These are phyloP conservation scores for Candida caryicola DNA, from an alignment of 805 yeast genomes.

Conservation along the genomic window DNA sequence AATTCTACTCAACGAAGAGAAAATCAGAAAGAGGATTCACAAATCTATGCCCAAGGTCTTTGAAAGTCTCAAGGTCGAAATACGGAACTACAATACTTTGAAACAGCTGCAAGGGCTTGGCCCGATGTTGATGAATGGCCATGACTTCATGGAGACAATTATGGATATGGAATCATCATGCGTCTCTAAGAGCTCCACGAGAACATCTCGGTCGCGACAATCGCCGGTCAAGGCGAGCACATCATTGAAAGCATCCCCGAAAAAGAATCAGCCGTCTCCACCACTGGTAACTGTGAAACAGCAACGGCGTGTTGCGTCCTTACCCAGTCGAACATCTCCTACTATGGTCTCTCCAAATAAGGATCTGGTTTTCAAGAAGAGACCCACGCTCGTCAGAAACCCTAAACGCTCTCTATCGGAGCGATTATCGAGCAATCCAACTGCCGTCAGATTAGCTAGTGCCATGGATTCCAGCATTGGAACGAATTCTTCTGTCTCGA, in stretches of 20 bases:
- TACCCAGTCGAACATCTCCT: neutral
- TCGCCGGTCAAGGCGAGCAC: neutral
- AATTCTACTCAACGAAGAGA: constrained; percentile 78
- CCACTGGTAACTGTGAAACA: neutral
- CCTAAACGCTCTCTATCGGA: neutral
- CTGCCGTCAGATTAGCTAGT: constrained; percentile 8
- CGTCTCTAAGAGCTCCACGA: neutral
- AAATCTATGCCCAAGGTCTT: constrained; percentile 67
- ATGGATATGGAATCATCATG: constrained; percentile 27
- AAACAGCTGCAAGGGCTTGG: constrained; percentile 17
- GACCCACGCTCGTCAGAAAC: neutral
- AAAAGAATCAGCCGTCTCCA: neutral
- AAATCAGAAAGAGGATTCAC: constrained; percentile 62
- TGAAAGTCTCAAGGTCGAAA: constrained; percentile 44
- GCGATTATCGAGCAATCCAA: constrained; percentile 5
- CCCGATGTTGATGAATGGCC: constrained; percentile 44
- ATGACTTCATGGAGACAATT: constrained; percentile 42
- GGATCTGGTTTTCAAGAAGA: neutral
- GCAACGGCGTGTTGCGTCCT: neutral
- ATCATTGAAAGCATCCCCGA: neutral
- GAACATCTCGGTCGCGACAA: neutral
- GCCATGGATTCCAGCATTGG: constrained; percentile 5
- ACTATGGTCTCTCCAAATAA: neutral
- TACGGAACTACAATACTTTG: constrained; percentile 47
- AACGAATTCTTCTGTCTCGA: constrained; percentile 3